Base-by-base conservation (phyloP, 1,139 yeast species). In the Sugiyamaella neomexicana region DNA sequence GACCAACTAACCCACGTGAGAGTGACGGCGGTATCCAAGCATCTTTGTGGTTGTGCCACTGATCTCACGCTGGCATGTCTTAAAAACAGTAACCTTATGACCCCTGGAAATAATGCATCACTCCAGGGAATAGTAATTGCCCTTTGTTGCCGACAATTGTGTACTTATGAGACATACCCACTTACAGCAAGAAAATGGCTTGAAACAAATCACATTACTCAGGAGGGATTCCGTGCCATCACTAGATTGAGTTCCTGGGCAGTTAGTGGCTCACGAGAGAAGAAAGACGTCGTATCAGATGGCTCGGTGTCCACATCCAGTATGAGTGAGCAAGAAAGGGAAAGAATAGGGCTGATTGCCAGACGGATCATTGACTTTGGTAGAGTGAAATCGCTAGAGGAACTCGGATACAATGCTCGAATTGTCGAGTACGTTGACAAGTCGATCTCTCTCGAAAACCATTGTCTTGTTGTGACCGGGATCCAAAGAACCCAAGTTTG, bases 81-180 rank as follows among this genome's bases (percentile, higher is more conserved):
- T 1, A 59, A 77, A 31, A 83, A 82, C 55, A 78, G 81, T 25
- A 50, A 61, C 5, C 29, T 52, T 2, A 55, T 58, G 58, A 42
- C 62, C 5, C 42, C 34, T 20, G 51, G 32, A 43, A 48, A 45
- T 42, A 54, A 57, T 23, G 68, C 52, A 12, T 17, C 43, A 27
- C 60, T 82, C 52, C 69, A 72, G 1, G 95, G 95, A 0, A 68
- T 86, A 56, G 72, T 86, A 43, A 88, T 90, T 44, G 97, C 97
- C n/a, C 84, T 90, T 88, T 90, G 97, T 65, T 90, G 97, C 69
- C 77, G 97, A 57, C 97, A 90, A 66, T 83, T 85, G n/a, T 90
- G 97, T 65, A 79, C 68, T 64, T 86, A 44, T 65, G 85, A 63
- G 75, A 80, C 53, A 72, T 80, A 67, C 76, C 87, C 57, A 45